Evolutionary conservation across 495 filamentous ascomycete genomes (phyloP), one percentile per base, ranked within the genome.

Genomic region (Zalerion maritima): DNA sequence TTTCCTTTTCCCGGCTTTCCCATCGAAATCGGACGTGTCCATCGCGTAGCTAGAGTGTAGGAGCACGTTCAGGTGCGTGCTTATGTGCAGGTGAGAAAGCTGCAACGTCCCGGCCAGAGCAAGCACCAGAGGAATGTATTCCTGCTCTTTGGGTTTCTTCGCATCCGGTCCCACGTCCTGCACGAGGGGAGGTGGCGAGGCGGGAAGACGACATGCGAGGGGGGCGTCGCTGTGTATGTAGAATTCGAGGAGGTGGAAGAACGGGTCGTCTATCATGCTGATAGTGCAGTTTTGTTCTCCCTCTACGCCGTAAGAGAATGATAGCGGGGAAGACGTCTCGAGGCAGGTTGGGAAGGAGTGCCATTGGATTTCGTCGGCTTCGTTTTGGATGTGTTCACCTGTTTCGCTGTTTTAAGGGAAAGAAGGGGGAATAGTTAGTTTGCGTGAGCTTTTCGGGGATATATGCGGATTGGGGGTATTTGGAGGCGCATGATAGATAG

Each of bases 191-290:
- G 75, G 57, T 0, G 86, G 86, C 4, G 71, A 73, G 6, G 82
- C 74, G 22, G 87, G 86, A 2, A 96, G 69, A 35, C 89, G 86
- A 56, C 89, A 97, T 26, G 83, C 76, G 25, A 97, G 67, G 17
- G 89, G 89, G 7, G 81, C 83, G 52, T 97, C 89, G 59, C 78
- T 83, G 64, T 96, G 89, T 43, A 96, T 76, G 69, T 94, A 96
- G 69, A 94, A 94, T 58, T 97, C 89, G 52, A 94, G 73, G 24
- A 96, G 76, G 57, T 97, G 89, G 69, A 89, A 97, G 64, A 93
- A 75, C 12, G 76, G 70, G 55, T 97, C 89, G 45, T 73, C 60
- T 45, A 94, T 69, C 45, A 79, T 67, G 45, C 74, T 58, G 51
- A 96, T 79, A 27, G 89, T 97, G 63, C 89, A 97, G 57, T 84